A percentile compares a stretch with the other conserved stretches of the same genome.
Conservation (phyloP, 73 alveolate species). For the Paramecium sonneborni region DNA sequence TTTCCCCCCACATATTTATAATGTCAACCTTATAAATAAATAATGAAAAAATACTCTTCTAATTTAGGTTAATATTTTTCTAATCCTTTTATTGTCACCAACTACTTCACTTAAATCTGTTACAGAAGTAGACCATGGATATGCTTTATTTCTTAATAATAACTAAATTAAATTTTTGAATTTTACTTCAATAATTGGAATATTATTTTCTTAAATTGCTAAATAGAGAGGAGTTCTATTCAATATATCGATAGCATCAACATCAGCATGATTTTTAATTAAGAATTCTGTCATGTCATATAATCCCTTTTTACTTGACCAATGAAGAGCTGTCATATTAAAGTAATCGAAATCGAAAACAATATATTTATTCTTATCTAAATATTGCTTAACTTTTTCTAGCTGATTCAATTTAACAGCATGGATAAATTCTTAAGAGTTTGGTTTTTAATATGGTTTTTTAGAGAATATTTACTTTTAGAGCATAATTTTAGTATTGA, state of each 20-base stretch:
- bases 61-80: neutral
- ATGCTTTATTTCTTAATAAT: neutral
- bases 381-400: neutral
- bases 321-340: constrained; percentile 40
- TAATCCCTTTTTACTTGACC: constrained; percentile 41
- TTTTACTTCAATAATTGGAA: neutral
- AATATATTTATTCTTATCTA: neutral
- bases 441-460: neutral
- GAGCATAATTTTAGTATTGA: neutral
- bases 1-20: constrained; percentile 21
- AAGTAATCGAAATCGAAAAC: constrained; percentile 28
- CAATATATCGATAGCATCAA: constrained; percentile 33
- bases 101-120: neutral
- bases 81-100: neutral
- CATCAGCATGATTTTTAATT: constrained; percentile 31
- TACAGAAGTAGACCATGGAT: constrained; percentile 42
- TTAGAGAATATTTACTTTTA: constrained; percentile 2
- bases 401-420: neutral
- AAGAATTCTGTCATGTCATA: constrained; percentile 29
- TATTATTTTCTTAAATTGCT: neutral
- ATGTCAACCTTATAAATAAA: neutral
- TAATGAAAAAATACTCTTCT: neutral
- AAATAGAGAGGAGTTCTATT: constrained; percentile 33
- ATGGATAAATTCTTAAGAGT: neutral
- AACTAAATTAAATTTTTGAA: neutral